These are phyloP conservation scores for Cladophialophora immunda DNA, from an alignment of 2,329 filamentous ascomycete genomes.

Conservation along the genomic window DNA sequence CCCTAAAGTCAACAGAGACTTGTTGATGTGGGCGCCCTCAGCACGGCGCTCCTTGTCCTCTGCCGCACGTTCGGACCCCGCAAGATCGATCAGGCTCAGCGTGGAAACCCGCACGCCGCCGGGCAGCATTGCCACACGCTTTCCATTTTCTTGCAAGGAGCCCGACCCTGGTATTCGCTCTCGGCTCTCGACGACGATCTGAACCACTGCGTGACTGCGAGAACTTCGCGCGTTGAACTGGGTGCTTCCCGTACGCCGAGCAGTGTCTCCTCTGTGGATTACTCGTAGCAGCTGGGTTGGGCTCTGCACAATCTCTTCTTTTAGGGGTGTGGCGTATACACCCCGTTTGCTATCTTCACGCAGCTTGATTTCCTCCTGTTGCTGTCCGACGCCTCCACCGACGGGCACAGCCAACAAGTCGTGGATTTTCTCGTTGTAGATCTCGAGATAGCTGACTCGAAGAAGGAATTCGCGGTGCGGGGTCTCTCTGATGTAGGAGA, in stretches of 20 bases:
- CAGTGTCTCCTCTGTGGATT: constrained; percentile 92
- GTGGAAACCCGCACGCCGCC: constrained; percentile 96
- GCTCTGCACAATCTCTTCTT: constrained; percentile 98
- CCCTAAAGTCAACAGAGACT: constrained; percentile 91
- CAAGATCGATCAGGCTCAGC: constrained; percentile 92
- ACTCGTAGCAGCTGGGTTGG: constrained; percentile 94
- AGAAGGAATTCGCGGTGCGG: constrained; percentile 92
- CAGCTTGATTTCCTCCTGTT: constrained; percentile 90
- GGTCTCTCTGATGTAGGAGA: constrained; percentile 97
- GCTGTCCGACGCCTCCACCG: constrained; percentile 62
- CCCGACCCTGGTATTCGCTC: constrained; percentile 74
- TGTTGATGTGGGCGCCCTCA: constrained; percentile 98
- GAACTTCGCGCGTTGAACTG: constrained; percentile 98
- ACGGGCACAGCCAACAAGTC: constrained; percentile 84
- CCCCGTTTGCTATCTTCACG: constrained; percentile 95
- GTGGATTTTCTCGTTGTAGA: constrained; percentile 98
- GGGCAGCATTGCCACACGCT: constrained; percentile 75
- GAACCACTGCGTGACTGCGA: constrained; percentile 96
- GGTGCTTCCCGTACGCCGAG: constrained; percentile 88
- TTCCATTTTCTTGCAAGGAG: constrained; percentile 61
- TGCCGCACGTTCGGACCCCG: constrained; percentile 93
- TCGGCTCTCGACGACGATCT: constrained; percentile 97
- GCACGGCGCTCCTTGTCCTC: constrained; percentile 93
- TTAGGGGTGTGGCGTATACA: constrained; percentile 93
- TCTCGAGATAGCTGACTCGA: constrained; percentile 96